These are phyloP conservation scores for Syncephalis plumigaleata DNA, from an alignment of 371 early-diverging fungal species.

Conservation along the genomic window DNA sequence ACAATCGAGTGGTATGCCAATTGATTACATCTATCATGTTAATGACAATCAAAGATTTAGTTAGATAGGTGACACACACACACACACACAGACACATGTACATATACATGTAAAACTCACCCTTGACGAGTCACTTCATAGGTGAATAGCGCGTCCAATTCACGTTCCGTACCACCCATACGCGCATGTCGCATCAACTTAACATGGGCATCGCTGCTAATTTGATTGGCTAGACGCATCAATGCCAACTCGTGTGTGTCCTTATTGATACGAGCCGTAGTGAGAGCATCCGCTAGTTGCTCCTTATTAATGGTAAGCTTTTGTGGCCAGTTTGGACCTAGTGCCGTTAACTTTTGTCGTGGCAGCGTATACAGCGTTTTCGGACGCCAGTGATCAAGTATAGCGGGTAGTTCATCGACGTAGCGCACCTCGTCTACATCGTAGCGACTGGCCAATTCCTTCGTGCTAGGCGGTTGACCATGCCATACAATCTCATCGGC, in stretches of 20 bases:
- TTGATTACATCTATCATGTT: no score
- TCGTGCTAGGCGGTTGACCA: constrained; percentile 18
- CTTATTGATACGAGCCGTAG: constrained; percentile 30
- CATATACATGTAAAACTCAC: constrained; percentile 13
- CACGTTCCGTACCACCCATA: constrained; percentile 27
- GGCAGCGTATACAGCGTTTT: constrained; percentile 9
- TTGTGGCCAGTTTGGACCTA: background rate
- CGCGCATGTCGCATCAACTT: constrained; percentile 20
- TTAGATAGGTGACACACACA: no score
- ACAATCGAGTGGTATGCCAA: constrained; percentile 34
- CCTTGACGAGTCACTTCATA: constrained; percentile 28
- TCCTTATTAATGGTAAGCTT: background rate
- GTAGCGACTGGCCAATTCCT: constrained; percentile 18
- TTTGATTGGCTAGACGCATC: constrained; percentile 17
- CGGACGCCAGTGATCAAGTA: constrained; percentile 13
- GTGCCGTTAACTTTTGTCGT: background rate
- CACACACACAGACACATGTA: no score
- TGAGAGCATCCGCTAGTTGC: constrained; percentile 11
- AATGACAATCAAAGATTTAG: no score
- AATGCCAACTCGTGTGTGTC: constrained; percentile 25
- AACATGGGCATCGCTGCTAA: constrained; percentile 29
- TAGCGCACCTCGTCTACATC: constrained; percentile 26
- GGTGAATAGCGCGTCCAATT: constrained; percentile 31
- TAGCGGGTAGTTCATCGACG: constrained; percentile 9
- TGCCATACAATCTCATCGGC: constrained; percentile 26